These are phyloP conservation scores for Sarcocystis neurona DNA, from an alignment of 169 alveolate genomes.

Conservation along the genomic window DNA sequence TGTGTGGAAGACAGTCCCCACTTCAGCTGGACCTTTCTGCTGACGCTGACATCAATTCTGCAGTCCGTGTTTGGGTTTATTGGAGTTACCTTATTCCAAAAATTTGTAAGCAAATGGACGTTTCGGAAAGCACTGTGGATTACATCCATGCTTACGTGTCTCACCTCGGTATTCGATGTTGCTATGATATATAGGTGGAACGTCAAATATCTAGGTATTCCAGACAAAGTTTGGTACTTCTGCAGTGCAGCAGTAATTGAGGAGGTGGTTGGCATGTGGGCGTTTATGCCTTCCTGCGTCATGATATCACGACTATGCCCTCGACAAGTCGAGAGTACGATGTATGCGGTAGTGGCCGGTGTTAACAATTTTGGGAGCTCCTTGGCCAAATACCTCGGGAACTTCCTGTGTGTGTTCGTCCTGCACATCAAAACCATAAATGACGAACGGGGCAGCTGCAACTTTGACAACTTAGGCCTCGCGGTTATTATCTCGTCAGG, in stretches of 20 bases:
- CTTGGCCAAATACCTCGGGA: constrained; percentile 49
- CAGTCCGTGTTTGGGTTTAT: constrained; percentile 39
- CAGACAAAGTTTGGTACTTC: constrained; percentile 63
- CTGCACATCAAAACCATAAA: constrained; percentile 52
- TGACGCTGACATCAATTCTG: constrained; percentile 41
- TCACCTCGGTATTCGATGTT: constrained; percentile 47
- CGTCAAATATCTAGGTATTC: constrained; percentile 36
- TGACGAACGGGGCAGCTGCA: constrained; percentile 39
- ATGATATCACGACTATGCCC: constrained; percentile 54
- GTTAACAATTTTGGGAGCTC: constrained; percentile 53
- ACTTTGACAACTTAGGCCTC: constrained; percentile 42
- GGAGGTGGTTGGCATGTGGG: constrained; percentile 63
- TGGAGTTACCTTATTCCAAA: constrained; percentile 60
- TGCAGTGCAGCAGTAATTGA: constrained; percentile 49
- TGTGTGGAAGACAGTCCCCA: constrained; percentile 63
- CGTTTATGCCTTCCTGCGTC: constrained; percentile 59
- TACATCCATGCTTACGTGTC: constrained; percentile 47
- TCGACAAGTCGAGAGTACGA: constrained; percentile 47
- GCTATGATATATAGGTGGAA: constrained; percentile 62
- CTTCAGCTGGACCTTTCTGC: constrained; percentile 59
- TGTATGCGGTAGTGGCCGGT: constrained; percentile 66
- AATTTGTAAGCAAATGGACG: constrained; percentile 53
- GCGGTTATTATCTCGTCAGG: constrained; percentile 45
- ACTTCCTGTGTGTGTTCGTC: constrained; percentile 38
- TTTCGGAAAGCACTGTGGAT: constrained; percentile 57